Conservation (phyloP, 768 basidiomycete genomes). For the Pleurotus salmoneostramineus region DNA sequence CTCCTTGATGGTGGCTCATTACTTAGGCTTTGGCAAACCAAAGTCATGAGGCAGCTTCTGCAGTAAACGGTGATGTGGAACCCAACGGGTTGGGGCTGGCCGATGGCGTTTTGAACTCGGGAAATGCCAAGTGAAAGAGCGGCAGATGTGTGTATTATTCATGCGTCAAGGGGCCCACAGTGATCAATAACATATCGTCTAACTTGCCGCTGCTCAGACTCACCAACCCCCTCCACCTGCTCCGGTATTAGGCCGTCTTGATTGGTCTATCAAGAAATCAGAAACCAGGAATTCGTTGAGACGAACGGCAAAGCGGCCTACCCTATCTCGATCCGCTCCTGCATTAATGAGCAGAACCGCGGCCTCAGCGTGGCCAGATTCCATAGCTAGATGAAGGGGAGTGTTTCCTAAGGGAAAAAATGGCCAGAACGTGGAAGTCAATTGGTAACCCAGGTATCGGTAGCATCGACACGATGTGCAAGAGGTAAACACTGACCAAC, state of each 20-base stretch:
- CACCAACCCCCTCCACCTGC: conserved; percentile 87
- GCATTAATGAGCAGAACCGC: conserved; percentile 92
- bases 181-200: conserved; percentile 70
- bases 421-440: too few species aligned
- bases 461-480: not conserved
- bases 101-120: not conserved
- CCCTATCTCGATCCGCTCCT: conserved; percentile 88
- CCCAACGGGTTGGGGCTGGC: too few species aligned
- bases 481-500: conserved; percentile 45
- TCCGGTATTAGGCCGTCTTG: conserved; percentile 85
- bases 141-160: not conserved
- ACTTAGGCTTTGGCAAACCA: not conserved
- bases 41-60: conserved; percentile 1
- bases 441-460: not conserved
- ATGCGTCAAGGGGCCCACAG: conserved; percentile 55
- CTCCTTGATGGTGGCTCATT: not conserved
- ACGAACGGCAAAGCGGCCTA: conserved; percentile 35
- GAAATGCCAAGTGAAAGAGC: not conserved
- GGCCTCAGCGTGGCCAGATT: conserved; percentile 89
- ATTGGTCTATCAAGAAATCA: conserved; percentile 56
- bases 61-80: not conserved
- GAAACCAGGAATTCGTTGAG: conserved; percentile 3
- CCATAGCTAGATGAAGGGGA: conserved; percentile 95
- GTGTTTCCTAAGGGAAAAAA: conserved; percentile 71
- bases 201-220: conserved; percentile 78